Conservation (phyloP, 805 yeast genomes). For the Saturnispora halmiae region DNA sequence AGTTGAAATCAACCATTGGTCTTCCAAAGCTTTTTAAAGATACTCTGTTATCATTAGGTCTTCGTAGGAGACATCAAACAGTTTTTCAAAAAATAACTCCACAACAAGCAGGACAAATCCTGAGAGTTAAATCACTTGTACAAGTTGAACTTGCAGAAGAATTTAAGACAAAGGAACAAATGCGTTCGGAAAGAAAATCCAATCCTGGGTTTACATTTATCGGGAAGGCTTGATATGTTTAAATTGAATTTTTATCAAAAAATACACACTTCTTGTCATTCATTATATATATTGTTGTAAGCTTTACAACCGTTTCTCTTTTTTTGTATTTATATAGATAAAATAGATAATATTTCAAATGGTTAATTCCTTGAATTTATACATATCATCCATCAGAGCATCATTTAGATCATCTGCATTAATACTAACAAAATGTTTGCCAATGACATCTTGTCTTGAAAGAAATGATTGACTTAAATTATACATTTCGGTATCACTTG, state of each 20-base stretch:
- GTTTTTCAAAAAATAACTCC: slow-evolving; percentile 69
- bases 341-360: background rate
- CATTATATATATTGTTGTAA: no score
- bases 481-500: slow-evolving; percentile 29
- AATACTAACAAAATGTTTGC: slow-evolving; percentile 20
- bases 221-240: background rate
- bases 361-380: background rate
- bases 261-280: no score
- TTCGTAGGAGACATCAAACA: slow-evolving; percentile 62
- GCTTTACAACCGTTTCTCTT: no score
- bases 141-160: slow-evolving; percentile 64
- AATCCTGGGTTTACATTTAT: slow-evolving; percentile 48
- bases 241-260: background rate
- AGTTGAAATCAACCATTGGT: slow-evolving; percentile 77
- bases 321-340: no score
- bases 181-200: slow-evolving; percentile 47
- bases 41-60: slow-evolving; percentile 65
- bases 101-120: slow-evolving; percentile 75
- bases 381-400: slow-evolving; percentile 18
- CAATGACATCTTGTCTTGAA: slow-evolving; percentile 7
- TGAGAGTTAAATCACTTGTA: slow-evolving; percentile 77
- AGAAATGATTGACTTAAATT: slow-evolving; percentile 17
- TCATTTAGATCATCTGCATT: slow-evolving; percentile 25
- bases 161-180: slow-evolving; percentile 40
- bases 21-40: slow-evolving; percentile 59